Conservation (phyloP, 495 filamentous ascomycete species). For the Aspergillus nidulans region DNA sequence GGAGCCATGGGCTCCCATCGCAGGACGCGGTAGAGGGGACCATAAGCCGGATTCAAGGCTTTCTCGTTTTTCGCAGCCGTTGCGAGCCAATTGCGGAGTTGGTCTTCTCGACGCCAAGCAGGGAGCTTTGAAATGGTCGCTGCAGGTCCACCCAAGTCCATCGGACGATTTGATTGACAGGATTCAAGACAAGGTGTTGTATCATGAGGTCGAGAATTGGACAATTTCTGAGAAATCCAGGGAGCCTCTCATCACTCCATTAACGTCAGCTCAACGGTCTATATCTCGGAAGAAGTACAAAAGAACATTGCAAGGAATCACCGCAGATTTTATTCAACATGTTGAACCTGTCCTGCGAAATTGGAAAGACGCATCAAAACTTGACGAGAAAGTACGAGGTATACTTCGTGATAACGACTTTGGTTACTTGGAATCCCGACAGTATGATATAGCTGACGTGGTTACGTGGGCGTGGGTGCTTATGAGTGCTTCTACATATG, state of each 20-base stretch:
- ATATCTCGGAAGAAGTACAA: slow-evolving; percentile 15
- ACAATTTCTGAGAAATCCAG: not conserved
- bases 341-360: slow-evolving; percentile 30
- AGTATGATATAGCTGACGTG: slow-evolving; percentile 47
- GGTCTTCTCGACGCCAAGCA: not conserved
- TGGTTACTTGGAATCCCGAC: slow-evolving; percentile 32
- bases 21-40: not conserved
- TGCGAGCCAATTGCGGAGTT: not conserved
- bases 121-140: not conserved
- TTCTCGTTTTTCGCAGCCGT: not conserved
- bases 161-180: slow-evolving; percentile 9
- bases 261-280: slow-evolving; percentile 9
- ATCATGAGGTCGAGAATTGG: not conserved
- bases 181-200: not conserved
- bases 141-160: not conserved
- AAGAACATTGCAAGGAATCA: slow-evolving; percentile 29
- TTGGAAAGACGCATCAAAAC: slow-evolving; percentile 1
- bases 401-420: slow-evolving; percentile 32
- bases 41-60: not conserved
- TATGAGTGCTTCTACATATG: slow-evolving; percentile 32
- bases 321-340: slow-evolving; percentile 36
- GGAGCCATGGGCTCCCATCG: not conserved
- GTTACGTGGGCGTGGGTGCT: slow-evolving; percentile 57
- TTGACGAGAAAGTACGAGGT: slow-evolving; percentile 14
- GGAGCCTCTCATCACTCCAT: slow-evolving; percentile 1